These are phyloP conservation scores for Cryptococcus neoformans DNA, from an alignment of 1,284 basidiomycete genomes.

Conservation along the genomic window DNA sequence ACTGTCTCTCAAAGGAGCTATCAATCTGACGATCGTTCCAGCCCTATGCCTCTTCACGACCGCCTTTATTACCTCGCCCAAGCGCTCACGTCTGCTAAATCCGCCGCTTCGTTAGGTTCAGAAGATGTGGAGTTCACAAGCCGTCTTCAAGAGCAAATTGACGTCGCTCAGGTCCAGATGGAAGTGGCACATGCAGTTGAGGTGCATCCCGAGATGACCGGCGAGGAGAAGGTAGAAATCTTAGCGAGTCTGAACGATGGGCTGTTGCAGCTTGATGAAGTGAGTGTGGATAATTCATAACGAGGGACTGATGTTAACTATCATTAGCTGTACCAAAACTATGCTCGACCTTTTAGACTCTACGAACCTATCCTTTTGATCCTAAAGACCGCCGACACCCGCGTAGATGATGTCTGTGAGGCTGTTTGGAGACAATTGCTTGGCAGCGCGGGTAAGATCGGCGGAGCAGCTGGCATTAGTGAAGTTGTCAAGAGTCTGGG, in stretches of 20 bases:
- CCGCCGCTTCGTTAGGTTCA: constrained; percentile 67
- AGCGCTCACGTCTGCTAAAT: constrained; percentile 93
- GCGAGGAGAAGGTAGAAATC: constrained; percentile 59
- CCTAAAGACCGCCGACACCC: constrained; percentile 88
- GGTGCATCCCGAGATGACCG: constrained; percentile 44
- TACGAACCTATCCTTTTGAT: constrained; percentile 84
- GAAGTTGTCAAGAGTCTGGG: constrained; percentile 64
- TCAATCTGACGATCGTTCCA: constrained; percentile 1
- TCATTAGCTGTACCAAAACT: constrained; percentile 76
- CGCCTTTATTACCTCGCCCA: constrained; percentile 87
- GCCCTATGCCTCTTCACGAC: constrained; percentile 64
- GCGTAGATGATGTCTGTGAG: constrained; percentile 73
- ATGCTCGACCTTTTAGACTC: constrained; percentile 82
- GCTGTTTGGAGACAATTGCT: constrained; percentile 89
- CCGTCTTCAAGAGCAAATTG: constrained; percentile 91
- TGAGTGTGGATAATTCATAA: constrained; percentile 17
- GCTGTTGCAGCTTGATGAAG: constrained; percentile 54
- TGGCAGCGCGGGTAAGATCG: constrained; percentile 60
- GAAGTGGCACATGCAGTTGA: constrained; percentile 60
- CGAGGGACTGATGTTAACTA: background rate
- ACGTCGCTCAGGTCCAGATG: constrained; percentile 94
- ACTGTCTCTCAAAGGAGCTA: background rate
- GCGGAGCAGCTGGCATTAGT: constrained; percentile 13
- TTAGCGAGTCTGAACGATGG: constrained; percentile 57
- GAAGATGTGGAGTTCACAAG: constrained; percentile 89